Base-by-base conservation (phyloP, 2,329 filamentous ascomycete species). In the Coniochaeta ligniaria region DNA sequence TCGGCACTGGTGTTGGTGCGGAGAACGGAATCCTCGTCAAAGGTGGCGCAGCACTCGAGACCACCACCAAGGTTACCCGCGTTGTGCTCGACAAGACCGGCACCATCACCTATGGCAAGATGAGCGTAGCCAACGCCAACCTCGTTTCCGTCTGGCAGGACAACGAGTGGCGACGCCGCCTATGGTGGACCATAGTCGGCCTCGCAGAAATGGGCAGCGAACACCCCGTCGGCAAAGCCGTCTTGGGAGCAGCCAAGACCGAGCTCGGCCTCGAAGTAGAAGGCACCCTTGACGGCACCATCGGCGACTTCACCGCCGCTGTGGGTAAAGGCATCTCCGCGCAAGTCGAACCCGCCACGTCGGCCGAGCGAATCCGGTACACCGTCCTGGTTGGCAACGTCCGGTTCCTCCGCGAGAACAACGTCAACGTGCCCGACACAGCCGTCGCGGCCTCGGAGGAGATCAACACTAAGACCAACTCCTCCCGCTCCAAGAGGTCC, bases 1-100 rank as follows among this genome's bases (percentile, higher is more conserved):
- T 99, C 33, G 95, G 95, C 50, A 98, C 95, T n/a, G 95, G 95
- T 62, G 87, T 97, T 35, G 95, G 95, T 58, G 95, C 95, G 2
- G 91, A 97, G 74, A 89, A 96, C 67, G 95, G 95, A 26, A 99
- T 99, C 67, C 80, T 99, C n/a, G 92, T 98, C 73, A 99, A 99
- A 76, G 94, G 95, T 60, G 95, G 95, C 60, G 93, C 91, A 45
- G 92, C 93, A 33, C 80, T 99, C 3, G 94, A 99, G 77, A 92
- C 86, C 5, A 90, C 92, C 0, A 98, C 92, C 9, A 94, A 92
- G 73, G 84, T 98, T 66, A 96, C 88, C 1, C 90, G 96, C 67
- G 84, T 98, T 22, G 90, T 98, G 17, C 84, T 98, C 24, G 94
- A 98, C 78, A 98, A 98, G 82, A 98, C 94, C 1, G 94, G 94